Evolutionary conservation across 371 early-diverging fungal genomes (phyloP).

Genomic region (Apophysomyces sp.): DNA sequence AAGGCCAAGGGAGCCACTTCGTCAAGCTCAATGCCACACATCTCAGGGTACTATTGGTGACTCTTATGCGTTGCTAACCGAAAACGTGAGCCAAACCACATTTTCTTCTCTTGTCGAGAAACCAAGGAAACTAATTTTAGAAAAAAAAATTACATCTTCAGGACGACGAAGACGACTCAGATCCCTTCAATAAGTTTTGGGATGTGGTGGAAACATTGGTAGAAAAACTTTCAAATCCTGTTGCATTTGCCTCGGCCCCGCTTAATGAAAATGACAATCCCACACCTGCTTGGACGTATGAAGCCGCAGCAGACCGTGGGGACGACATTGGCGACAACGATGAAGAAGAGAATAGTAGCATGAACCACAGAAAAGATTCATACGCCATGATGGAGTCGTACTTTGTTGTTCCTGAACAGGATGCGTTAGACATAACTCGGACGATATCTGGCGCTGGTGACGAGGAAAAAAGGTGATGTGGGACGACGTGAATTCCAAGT

Average conservation of each 20-base stretch:
- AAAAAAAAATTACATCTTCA: neutral
- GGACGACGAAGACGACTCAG: conserved; percentile 49
- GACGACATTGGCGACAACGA: neutral
- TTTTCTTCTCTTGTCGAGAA: neutral
- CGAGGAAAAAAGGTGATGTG: neutral
- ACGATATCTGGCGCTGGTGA: neutral
- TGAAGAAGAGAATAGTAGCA: neutral
- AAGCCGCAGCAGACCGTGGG: neutral
- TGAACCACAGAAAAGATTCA: conserved; percentile 15
- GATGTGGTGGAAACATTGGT: conserved; percentile 75
- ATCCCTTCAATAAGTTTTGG: conserved; percentile 86
- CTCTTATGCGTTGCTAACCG: conserved; percentile 26
- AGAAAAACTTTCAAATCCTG: conserved; percentile 70
- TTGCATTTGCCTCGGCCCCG: conserved; percentile 75
- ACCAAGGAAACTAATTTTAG: neutral
- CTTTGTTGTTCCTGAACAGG: conserved; percentile 41
- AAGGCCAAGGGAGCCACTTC: neutral
- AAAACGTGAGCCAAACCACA: neutral
- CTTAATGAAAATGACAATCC: conserved; percentile 54
- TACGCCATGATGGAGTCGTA: conserved; percentile 59
- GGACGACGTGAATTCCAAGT: neutral
- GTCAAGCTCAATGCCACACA: conserved; percentile 3
- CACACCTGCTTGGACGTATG: conserved; percentile 7
- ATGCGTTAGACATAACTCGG: neutral
- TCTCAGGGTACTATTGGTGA: conserved; percentile 20